Percentiles rank a stretch among this genome's conserved stretches.
These are phyloP conservation scores for Tylopilus sp. DNA, from an alignment of 768 basidiomycete genomes.

Conservation along the genomic window DNA sequence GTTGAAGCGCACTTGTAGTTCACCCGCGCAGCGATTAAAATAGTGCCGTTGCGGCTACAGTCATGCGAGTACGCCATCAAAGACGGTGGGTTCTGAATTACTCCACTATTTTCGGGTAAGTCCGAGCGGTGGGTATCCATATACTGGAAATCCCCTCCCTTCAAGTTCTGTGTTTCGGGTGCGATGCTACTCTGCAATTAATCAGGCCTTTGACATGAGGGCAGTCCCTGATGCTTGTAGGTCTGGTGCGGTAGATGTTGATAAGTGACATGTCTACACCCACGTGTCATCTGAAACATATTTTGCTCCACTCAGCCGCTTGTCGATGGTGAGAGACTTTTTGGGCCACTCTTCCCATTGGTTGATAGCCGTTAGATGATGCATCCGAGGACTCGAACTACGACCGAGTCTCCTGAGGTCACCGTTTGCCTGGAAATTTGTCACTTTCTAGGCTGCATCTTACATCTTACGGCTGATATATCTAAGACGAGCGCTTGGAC, in stretches of 20 bases:
- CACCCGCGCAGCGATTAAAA: background rate
- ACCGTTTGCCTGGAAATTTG: background rate
- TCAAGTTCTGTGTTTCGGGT: background rate
- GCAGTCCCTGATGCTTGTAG: background rate
- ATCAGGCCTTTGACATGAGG: background rate
- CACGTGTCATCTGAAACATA: constrained; percentile 19
- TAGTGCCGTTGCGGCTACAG: background rate
- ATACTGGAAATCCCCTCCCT: background rate
- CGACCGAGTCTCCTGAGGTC: background rate
- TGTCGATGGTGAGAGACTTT: constrained; percentile 6
- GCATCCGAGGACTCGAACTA: background rate
- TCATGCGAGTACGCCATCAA: background rate
- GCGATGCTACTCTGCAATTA: background rate
- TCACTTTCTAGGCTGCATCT: background rate
- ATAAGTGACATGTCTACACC: background rate
- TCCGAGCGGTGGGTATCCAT: background rate
- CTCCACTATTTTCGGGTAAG: background rate
- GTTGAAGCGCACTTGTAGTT: background rate
- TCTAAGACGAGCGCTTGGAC: background rate
- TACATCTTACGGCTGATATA: background rate
- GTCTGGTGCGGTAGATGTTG: background rate
- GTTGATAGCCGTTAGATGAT: constrained; percentile 1
- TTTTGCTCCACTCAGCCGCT: constrained; percentile 21
- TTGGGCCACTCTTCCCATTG: background rate
- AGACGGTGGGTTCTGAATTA: background rate